Percentiles rank a stretch among this genome's conserved stretches.
phyloP scores from a whole-genome alignment of 495 filamentous ascomycete genomes.

The Lindgomyces ingoldianus region DNA sequence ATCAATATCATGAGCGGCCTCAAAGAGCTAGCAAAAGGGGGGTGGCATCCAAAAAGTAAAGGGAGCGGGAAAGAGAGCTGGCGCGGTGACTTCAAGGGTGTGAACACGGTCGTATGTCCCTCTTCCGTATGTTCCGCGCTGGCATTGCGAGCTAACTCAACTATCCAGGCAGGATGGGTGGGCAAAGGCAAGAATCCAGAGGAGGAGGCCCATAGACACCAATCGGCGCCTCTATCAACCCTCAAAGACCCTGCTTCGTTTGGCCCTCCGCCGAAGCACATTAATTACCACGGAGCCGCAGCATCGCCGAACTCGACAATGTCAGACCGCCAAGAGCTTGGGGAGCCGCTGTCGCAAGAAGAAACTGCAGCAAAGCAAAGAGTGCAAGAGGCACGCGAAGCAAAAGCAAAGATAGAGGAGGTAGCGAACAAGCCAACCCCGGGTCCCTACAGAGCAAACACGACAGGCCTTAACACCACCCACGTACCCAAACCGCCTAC shows the following conservation, averaged over 20 bases:
- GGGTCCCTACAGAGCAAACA: slow-evolving; percentile 68
- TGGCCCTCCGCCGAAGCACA: slow-evolving; percentile 78
- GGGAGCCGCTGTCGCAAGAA: slow-evolving; percentile 45
- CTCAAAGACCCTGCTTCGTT: slow-evolving; percentile 84
- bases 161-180: slow-evolving; percentile 42
- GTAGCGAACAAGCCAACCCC: slow-evolving; percentile 53
- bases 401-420: slow-evolving; percentile 39
- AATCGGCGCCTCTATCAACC: slow-evolving; percentile 69
- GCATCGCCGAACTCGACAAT: too few relatives aligned
- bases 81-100: slow-evolving; percentile 39
- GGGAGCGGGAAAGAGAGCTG: slow-evolving; percentile 36
- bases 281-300: slow-evolving; percentile 52
- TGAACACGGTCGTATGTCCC: slow-evolving; percentile 38
- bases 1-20: slow-evolving; percentile 27
- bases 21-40: slow-evolving; percentile 37
- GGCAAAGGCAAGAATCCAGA: slow-evolving; percentile 51
- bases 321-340: too few relatives aligned
- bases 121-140: neutral
- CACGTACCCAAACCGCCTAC: slow-evolving; percentile 72
- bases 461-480: slow-evolving; percentile 67
- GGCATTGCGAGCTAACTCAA: slow-evolving; percentile 1
- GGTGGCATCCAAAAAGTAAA: slow-evolving; percentile 42
- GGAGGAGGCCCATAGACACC: slow-evolving; percentile 48
- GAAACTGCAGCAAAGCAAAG: slow-evolving; percentile 48
- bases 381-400: slow-evolving; percentile 15